Evolutionary conservation across 78 protist genomes (phyloP).

Genomic region (Carpediemonas membranifera): DNA sequence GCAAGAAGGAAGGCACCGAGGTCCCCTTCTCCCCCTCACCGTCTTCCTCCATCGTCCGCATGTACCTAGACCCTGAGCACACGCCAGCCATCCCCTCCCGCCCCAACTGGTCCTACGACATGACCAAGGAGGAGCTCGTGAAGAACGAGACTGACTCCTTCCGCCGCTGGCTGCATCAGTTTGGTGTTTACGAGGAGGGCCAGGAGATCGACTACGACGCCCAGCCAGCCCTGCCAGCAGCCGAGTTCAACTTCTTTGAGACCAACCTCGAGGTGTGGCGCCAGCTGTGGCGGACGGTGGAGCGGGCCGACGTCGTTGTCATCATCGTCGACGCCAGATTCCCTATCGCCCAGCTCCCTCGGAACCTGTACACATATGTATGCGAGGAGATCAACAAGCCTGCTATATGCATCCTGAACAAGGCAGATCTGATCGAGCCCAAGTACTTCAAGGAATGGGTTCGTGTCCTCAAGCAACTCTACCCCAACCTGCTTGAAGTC

Average conservation of each 20-base stretch:
- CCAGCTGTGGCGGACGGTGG: slow-evolving; percentile 73
- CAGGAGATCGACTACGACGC: slow-evolving; percentile 18
- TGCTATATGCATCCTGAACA: slow-evolving; percentile 55
- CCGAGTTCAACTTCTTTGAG: slow-evolving; percentile 47
- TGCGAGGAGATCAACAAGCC: slow-evolving; percentile 40
- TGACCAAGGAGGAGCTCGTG: slow-evolving; percentile 34
- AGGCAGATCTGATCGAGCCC: background rate
- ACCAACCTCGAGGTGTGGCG: slow-evolving; percentile 72
- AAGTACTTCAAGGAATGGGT: background rate
- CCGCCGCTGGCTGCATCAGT: slow-evolving; percentile 20
- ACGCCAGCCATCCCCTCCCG: too few relatives aligned
- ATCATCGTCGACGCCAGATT: slow-evolving; percentile 60
- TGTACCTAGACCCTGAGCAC: too few relatives aligned
- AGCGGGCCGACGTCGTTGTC: slow-evolving; percentile 52
- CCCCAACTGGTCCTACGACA: slow-evolving; percentile 38
- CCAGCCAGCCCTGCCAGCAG: background rate
- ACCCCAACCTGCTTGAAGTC: background rate
- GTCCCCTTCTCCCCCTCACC: too few relatives aligned
- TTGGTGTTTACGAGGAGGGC: slow-evolving; percentile 3
- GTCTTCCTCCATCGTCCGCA: too few relatives aligned
- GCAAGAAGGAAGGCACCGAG: too few relatives aligned
- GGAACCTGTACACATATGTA: slow-evolving; percentile 2
- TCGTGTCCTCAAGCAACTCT: background rate
- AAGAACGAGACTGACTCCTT: slow-evolving; percentile 34
- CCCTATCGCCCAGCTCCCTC: slow-evolving; percentile 68